Conservation (phyloP, 2,329 filamentous ascomycete genomes). For the Pestalotiopsis sp. region DNA sequence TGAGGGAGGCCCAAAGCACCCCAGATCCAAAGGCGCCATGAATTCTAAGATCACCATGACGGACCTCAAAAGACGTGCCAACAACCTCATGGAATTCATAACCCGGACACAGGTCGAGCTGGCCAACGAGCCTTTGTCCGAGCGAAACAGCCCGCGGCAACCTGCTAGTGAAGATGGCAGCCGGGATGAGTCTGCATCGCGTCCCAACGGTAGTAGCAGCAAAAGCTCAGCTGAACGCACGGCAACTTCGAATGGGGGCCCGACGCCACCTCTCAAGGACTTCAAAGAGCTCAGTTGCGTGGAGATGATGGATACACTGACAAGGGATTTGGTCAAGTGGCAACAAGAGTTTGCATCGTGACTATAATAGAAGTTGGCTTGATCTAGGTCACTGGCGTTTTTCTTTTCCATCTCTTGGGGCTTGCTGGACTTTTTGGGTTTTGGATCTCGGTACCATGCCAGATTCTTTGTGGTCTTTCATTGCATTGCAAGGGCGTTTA, state of each 20-base stretch:
- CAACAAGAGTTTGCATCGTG: slow-evolving; percentile 66
- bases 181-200: slow-evolving; percentile 31
- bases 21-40: slow-evolving; percentile 57
- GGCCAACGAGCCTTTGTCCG: slow-evolving; percentile 62
- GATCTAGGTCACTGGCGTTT: not conserved
- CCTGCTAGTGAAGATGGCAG: slow-evolving; percentile 40
- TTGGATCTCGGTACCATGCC: slow-evolving; percentile 16
- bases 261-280: slow-evolving; percentile 42
- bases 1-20: slow-evolving; percentile 48
- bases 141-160: slow-evolving; percentile 43
- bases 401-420: not conserved
- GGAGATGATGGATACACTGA: slow-evolving; percentile 90
- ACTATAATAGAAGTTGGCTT: not conserved
- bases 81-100: slow-evolving; percentile 87
- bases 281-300: slow-evolving; percentile 78
- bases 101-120: slow-evolving; percentile 86
- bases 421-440: not conserved
- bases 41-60: slow-evolving; percentile 78
- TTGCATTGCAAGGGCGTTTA: not conserved
- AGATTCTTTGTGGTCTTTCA: slow-evolving; percentile 9
- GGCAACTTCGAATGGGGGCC: slow-evolving; percentile 26
- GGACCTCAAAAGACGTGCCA: slow-evolving; percentile 84
- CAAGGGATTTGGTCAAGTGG: slow-evolving; percentile 81
- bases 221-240: slow-evolving; percentile 19
- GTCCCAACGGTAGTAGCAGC: slow-evolving; percentile 37